Evolutionary conservation across 2,329 filamentous ascomycete species (phyloP).

Genomic region (Capronia coronata): DNA sequence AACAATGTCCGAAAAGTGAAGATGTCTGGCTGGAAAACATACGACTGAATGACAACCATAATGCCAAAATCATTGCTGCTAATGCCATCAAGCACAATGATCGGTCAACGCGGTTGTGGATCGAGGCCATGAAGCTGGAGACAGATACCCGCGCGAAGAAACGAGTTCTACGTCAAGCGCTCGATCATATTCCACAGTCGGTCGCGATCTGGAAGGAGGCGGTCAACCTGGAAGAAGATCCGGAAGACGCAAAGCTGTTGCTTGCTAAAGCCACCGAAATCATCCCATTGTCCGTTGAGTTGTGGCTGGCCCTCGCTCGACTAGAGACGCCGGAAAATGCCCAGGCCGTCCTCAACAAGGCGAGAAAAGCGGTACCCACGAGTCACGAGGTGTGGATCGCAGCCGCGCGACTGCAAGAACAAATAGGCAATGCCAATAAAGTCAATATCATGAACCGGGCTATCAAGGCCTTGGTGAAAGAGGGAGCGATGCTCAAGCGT

Average conservation of each 20-base stretch:
- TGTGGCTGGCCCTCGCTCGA: slow-evolving; percentile 89
- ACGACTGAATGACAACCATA: slow-evolving; percentile 80
- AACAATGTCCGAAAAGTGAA: slow-evolving; percentile 86
- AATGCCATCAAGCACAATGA: slow-evolving; percentile 89
- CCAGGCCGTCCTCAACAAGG: slow-evolving; percentile 89
- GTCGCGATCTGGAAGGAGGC: slow-evolving; percentile 97
- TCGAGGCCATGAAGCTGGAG: slow-evolving; percentile 91
- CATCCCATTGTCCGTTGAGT: slow-evolving; percentile 84
- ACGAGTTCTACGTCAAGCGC: slow-evolving; percentile 80
- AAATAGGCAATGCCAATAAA: slow-evolving; percentile 74
- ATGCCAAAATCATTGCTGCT: slow-evolving; percentile 91
- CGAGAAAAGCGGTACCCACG: slow-evolving; percentile 85
- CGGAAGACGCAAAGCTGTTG: slow-evolving; percentile 77
- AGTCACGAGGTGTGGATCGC: slow-evolving; percentile 97
- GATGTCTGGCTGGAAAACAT: slow-evolving; percentile 97
- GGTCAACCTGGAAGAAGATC: slow-evolving; percentile 88
- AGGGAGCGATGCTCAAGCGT: slow-evolving; percentile 92
- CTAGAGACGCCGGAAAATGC: slow-evolving; percentile 86
- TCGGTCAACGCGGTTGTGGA: slow-evolving; percentile 81
- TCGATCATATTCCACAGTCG: slow-evolving; percentile 89
- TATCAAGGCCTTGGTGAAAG: slow-evolving; percentile 77
- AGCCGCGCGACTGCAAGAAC: slow-evolving; percentile 78
- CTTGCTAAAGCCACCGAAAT: slow-evolving; percentile 93
- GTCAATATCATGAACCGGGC: slow-evolving; percentile 93
- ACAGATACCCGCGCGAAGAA: slow-evolving; percentile 78